Conservation (phyloP, 2,329 filamentous ascomycete genomes). For the Pezicula radicicola region DNA sequence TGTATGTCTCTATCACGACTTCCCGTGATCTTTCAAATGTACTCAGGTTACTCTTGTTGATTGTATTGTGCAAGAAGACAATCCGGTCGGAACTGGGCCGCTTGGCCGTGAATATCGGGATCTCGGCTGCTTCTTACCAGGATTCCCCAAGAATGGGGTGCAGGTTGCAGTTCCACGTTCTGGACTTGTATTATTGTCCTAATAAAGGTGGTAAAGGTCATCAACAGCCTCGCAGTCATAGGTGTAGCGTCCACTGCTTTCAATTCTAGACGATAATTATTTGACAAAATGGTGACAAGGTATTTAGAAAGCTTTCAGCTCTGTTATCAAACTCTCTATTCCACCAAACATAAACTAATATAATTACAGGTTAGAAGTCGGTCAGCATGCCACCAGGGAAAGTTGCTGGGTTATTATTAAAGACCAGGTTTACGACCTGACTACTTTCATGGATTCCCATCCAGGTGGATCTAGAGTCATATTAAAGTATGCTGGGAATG, state of each 20-base stretch:
- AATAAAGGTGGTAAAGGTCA: background rate
- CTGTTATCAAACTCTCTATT: background rate
- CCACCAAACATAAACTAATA: background rate
- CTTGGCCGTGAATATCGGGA: too few relatives aligned
- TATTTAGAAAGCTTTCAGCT: background rate
- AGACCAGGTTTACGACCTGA: conserved; percentile 84
- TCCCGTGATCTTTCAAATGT: background rate
- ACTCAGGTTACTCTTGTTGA: background rate
- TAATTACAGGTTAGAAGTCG: background rate
- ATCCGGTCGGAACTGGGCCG: too few relatives aligned
- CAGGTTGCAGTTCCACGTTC: too few relatives aligned
- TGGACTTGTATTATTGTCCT: too few relatives aligned
- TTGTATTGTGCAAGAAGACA: too few relatives aligned
- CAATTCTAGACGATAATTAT: background rate
- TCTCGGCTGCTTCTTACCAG: too few relatives aligned
- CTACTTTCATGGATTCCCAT: conserved; percentile 81
- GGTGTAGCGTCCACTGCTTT: background rate
- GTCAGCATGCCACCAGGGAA: background rate
- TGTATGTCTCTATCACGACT: background rate
- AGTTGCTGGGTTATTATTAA: conserved; percentile 4
- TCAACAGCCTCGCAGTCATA: background rate
- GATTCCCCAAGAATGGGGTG: too few relatives aligned
- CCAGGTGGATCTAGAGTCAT: conserved; percentile 84
- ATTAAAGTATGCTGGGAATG: conserved; percentile 81
- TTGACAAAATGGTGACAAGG: background rate